A percentile compares a stretch with the other conserved stretches of the same genome.
Conservation (phyloP, 1,139 yeast genomes). For the Nadsonia commutata region DNA sequence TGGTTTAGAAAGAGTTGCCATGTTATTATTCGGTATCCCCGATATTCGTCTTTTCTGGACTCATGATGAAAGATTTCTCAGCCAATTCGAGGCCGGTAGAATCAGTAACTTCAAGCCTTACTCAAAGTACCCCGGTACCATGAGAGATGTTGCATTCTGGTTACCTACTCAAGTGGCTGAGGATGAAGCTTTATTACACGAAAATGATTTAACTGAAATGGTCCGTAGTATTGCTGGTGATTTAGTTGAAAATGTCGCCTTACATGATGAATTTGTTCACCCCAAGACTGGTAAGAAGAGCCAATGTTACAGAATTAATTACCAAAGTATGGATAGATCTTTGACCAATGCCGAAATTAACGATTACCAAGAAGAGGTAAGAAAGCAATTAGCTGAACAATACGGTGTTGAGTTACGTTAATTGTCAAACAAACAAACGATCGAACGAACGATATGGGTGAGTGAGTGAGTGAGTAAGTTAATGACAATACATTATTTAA, state of each 20-base stretch:
- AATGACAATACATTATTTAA: no score
- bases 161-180: constrained; percentile 29
- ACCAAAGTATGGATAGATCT: constrained; percentile 91
- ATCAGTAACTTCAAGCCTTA: constrained; percentile 73
- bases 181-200: constrained; percentile 37
- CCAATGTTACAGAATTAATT: constrained; percentile 78
- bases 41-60: constrained; percentile 94
- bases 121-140: constrained; percentile 80
- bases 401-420: constrained; percentile 48
- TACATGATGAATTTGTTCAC: constrained; percentile 71
- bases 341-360: constrained; percentile 74
- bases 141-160: constrained; percentile 90
- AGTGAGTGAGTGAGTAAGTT: no score
- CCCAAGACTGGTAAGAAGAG: constrained; percentile 68
- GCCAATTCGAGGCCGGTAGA: constrained; percentile 51
- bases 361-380: constrained; percentile 48
- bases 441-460: no score
- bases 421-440: no score
- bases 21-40: constrained; percentile 88
- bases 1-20: constrained; percentile 90
- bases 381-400: constrained; percentile 34
- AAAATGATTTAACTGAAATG: constrained; percentile 86
- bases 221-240: constrained; percentile 75
- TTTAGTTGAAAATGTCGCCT: constrained; percentile 69
- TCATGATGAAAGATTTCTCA: constrained; percentile 55